phyloP scores from a whole-genome alignment of 225 moss, liverwort and hornwort genomes.

The Lunularia cruciata region DNA sequence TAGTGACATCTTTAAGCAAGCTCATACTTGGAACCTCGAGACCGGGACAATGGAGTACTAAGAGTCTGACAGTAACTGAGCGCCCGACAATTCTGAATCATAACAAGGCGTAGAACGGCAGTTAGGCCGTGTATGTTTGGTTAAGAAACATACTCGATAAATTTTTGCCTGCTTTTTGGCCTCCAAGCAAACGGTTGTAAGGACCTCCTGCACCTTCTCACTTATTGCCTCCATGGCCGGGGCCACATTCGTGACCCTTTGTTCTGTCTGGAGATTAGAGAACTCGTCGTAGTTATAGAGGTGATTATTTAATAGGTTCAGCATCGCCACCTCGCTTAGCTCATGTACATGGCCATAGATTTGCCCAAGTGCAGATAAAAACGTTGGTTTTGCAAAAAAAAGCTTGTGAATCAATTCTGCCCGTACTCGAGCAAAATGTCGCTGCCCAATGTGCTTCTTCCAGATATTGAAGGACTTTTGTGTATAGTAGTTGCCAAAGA shows the following conservation, averaged over 20 bases:
- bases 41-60: too few relatives aligned
- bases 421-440: constrained; percentile 64
- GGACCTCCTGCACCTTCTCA: constrained; percentile 56
- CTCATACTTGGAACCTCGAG: too few relatives aligned
- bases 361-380: constrained; percentile 62
- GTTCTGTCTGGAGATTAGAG: constrained; percentile 52
- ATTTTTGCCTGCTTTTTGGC: constrained; percentile 70
- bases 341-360: constrained; percentile 55
- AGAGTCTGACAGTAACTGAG: too few relatives aligned
- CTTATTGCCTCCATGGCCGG: constrained; percentile 53
- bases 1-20: too few relatives aligned
- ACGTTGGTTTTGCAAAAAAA: constrained; percentile 77
- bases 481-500: constrained; percentile 62
- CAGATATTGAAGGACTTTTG: constrained; percentile 76
- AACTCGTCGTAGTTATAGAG: constrained; percentile 77
- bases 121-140: background rate
- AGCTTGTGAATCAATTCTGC: constrained; percentile 53
- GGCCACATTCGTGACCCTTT: constrained; percentile 47
- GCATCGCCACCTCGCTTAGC: constrained; percentile 55
- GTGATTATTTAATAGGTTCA: constrained; percentile 62
- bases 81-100: too few relatives aligned
- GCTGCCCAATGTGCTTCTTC: constrained; percentile 75
- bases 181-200: constrained; percentile 61
- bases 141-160: constrained; percentile 58
- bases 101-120: too few relatives aligned